Percentiles rank a stretch among this genome's conserved stretches.
These are phyloP conservation scores for Sordariomycetes sp. DNA, from an alignment of 2,329 filamentous ascomycete genomes.

Conservation along the genomic window DNA sequence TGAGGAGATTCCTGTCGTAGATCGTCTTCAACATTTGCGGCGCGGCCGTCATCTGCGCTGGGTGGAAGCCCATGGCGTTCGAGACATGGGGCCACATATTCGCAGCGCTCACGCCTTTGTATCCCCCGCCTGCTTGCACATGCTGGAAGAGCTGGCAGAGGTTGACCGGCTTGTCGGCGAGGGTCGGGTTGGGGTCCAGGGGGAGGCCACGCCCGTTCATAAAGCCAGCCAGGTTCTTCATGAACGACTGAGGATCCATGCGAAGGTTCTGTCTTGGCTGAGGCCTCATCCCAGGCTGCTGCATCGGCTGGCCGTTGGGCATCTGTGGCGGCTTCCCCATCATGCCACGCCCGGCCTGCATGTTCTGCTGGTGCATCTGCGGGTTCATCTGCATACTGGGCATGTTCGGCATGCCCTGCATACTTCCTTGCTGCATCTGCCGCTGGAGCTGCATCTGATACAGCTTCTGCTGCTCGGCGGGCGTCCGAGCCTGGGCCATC, in stretches of 20 bases:
- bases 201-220: constrained; percentile 65
- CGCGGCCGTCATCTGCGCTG: constrained; percentile 54
- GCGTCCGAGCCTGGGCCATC: constrained; percentile 26
- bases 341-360: constrained; percentile 29
- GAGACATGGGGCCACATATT: constrained; percentile 70
- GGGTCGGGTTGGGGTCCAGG: constrained; percentile 62
- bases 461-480: constrained; percentile 58
- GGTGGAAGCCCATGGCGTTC: constrained; percentile 49
- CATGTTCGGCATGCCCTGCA: constrained; percentile 19
- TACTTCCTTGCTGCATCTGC: constrained; percentile 36
- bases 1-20: constrained; percentile 65
- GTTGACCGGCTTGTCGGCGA: constrained; percentile 64
- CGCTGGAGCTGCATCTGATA: constrained; percentile 80
- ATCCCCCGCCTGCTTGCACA: constrained; percentile 67
- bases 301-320: constrained; percentile 43
- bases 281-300: constrained; percentile 36
- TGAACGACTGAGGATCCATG: constrained; percentile 56
- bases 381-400: constrained; percentile 4
- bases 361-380: constrained; percentile 5
- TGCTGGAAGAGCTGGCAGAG: constrained; percentile 68
- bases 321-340: constrained; percentile 40
- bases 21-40: constrained; percentile 59
- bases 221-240: constrained; percentile 67
- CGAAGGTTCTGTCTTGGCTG: constrained; percentile 31
- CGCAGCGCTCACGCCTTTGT: constrained; percentile 56